Conservation (phyloP, 2,329 filamentous ascomycete species). For the Phyllachora maydis region DNA sequence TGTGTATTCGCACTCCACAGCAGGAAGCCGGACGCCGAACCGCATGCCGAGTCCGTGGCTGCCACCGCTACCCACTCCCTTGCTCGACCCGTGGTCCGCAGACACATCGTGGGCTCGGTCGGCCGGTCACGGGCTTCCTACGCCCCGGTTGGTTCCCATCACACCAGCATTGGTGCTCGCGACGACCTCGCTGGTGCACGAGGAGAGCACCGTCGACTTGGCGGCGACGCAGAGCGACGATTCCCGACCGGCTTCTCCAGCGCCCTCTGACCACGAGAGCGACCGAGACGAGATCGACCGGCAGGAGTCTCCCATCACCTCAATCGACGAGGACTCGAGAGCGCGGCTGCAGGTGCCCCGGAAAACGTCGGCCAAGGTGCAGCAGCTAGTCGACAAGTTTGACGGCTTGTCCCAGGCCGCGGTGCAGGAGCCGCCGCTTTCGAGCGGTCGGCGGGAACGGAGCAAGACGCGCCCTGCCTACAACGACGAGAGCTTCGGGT, state of each 20-base stretch:
- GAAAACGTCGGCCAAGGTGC: constrained; percentile 21
- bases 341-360: constrained; percentile 7
- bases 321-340: constrained; percentile 18
- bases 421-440: constrained; percentile 8
- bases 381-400: constrained; percentile 26
- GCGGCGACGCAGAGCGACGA: background rate
- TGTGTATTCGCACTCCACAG: no score
- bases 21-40: no score
- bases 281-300: constrained; percentile 11
- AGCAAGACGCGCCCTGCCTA: constrained; percentile 3
- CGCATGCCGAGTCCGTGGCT: no score
- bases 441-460: constrained; percentile 2
- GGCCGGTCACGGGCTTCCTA: no score
- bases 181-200: no score
- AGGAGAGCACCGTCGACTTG: no score
- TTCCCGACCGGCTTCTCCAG: constrained; percentile 6
- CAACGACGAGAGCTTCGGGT: constrained; percentile 2
- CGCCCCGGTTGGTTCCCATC: no score
- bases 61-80: no score
- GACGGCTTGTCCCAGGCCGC: constrained; percentile 18
- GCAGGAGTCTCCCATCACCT: constrained; percentile 22
- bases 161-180: no score
- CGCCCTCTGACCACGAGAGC: constrained; percentile 9
- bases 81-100: no score
- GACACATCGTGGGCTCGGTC: no score